Evolutionary conservation across 495 filamentous ascomycete genomes (phyloP), one percentile per base, ranked within the genome.

Genomic region (Pyronema domesticum): DNA sequence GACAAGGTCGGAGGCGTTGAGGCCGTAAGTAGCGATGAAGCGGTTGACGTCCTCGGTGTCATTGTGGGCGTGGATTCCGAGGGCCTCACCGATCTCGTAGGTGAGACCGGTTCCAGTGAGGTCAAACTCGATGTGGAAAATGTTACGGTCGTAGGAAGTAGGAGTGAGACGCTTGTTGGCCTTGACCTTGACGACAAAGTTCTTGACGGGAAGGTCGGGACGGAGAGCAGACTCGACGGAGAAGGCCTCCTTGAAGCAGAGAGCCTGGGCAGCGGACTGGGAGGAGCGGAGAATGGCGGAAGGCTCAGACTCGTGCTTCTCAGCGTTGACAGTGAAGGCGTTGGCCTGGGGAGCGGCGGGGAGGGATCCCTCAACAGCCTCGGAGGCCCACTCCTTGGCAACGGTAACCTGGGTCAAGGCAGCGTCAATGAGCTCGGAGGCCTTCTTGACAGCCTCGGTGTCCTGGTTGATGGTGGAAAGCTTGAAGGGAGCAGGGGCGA

Each of bases 71-170:
- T 98, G 91, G 55, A 98, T 86, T 59, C 91, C 91, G 8, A 98
- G 82, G n/a, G 91, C 91, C 69, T 98, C 93, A 51, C 91, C 91
- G 65, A 98, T 96, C 58, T 93, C 85, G 68, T 98, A 98, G 18
- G 76, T 91, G 55, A 98, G 79, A 44, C 87, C 88, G 37, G 88
- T 91, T 60, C 80, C 71, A 47, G 87, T 88, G 15, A 96, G 77
- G 67, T 95, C 91, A 65, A 98, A 98, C 69, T 98, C 91, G 59
- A 98, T 96, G 72, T 98, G 91, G 82, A 98, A 98, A 69, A 98
- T 95, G 73, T 98, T 96, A 35, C 91, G 85, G 67, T 95, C 89
- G 68, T 98, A 98, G 9, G 82, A 81, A 45, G 68, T 61, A 15
- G 91, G 91, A 0, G 91, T 98, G 45, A 98, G 76, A 44, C 91